phyloP scores from a whole-genome alignment of 2,329 filamentous ascomycete species.

The Gnomoniopsis smithogilvyi region DNA sequence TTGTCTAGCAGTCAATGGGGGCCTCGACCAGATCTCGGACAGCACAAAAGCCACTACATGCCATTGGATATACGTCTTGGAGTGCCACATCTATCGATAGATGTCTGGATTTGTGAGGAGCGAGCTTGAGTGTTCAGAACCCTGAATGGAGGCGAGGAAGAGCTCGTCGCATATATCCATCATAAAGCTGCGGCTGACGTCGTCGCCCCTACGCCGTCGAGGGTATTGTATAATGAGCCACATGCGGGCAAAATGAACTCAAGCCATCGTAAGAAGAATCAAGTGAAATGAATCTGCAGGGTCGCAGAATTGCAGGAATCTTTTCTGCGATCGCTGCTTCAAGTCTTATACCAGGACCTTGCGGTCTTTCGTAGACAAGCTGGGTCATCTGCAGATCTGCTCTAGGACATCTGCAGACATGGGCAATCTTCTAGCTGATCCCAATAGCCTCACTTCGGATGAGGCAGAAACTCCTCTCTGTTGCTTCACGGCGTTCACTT shows the following conservation, averaged over 20 bases:
- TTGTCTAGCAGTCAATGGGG: conserved; percentile 40
- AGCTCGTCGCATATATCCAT: conserved; percentile 53
- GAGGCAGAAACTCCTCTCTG: not conserved
- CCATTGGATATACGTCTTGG: conserved; percentile 50
- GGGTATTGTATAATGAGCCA: not conserved
- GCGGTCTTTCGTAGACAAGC: not conserved
- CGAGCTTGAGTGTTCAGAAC: conserved; percentile 61
- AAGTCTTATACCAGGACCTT: not conserved
- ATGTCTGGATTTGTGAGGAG: conserved; percentile 63
- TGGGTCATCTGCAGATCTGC: not conserved
- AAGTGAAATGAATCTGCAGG: not conserved
- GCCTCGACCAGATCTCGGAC: conserved; percentile 42
- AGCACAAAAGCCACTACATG: conserved; percentile 48
- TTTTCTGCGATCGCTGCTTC: not conserved
- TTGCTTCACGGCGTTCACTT: not conserved
- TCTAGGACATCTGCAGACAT: not conserved
- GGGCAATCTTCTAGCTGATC: not conserved
- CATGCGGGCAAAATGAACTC: not conserved
- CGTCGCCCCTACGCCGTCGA: not conserved
- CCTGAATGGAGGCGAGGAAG: conserved; percentile 69
- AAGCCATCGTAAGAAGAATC: not conserved
- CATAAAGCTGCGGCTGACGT: not conserved
- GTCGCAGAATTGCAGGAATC: not conserved
- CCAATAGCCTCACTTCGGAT: not conserved
- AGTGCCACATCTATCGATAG: conserved; percentile 49